These are phyloP conservation scores for Chalciporus piperatus DNA, from an alignment of 768 basidiomycete genomes.

Conservation along the genomic window DNA sequence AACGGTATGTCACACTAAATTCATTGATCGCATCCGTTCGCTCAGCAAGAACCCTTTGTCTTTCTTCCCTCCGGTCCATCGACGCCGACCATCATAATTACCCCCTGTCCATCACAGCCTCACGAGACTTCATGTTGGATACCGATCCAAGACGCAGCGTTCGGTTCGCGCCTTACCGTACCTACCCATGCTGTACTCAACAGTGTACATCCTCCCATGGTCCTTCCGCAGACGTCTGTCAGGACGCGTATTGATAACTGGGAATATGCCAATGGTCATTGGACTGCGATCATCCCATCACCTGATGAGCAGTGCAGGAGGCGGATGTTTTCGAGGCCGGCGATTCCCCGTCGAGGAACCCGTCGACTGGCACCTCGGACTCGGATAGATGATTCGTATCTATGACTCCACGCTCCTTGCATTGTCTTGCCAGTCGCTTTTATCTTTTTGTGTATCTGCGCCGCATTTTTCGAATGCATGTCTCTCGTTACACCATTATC, in stretches of 20 bases:
- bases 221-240: slow-evolving; percentile 16
- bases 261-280: slow-evolving; percentile 53
- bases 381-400: not conserved
- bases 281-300: slow-evolving; percentile 47
- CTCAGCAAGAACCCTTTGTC: slow-evolving; percentile 25
- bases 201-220: slow-evolving; percentile 44
- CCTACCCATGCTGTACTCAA: slow-evolving; percentile 49
- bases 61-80: slow-evolving; percentile 34
- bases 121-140: slow-evolving; percentile 44
- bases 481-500: not conserved
- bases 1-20: no score
- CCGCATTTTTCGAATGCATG: not conserved
- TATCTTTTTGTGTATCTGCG: slow-evolving; percentile 3
- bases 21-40: not conserved
- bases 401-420: not conserved
- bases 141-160: slow-evolving; percentile 54
- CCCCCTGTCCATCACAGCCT: slow-evolving; percentile 40
- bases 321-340: slow-evolving; percentile 41
- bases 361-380: slow-evolving; percentile 2
- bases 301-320: slow-evolving; percentile 44
- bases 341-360: not conserved
- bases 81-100: slow-evolving; percentile 51
- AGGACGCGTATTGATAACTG: slow-evolving; percentile 37
- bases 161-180: slow-evolving; percentile 49
- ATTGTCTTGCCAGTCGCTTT: not conserved